Base-by-base conservation (phyloP, 257 asterid species). In the Vinca minor region DNA sequence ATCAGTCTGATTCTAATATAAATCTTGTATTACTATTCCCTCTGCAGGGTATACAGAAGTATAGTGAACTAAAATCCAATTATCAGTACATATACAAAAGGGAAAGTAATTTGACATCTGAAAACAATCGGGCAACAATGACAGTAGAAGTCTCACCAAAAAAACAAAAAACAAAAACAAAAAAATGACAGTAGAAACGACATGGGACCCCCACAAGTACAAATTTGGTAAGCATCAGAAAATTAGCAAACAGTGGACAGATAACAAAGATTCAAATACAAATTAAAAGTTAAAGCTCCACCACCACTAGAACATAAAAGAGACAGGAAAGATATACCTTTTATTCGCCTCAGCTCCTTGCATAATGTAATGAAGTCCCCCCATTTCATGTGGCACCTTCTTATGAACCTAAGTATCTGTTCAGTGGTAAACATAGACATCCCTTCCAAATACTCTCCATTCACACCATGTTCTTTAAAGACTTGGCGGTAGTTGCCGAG, bases 371-470 rank as follows among this genome's bases (percentile, higher is more conserved):
- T 93, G 69, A 93, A 93, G 76, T 93, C 99, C 34, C 99, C 99
- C 99, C 99, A 93, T 79, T 89, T 93, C 99, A 93, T 84, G 85
- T 89, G 99, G 84, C 99, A 93, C 80, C 84, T 84, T 85, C 99
- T 84, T 76, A 93, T 93, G 83, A 93, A 93, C 71, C 99, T 85
- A 46, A 93, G 97, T 71, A 93, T 93, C 82, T 93, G 99, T 71
- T 93, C 97, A 57, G 98, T 89, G 18, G 98, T 89, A 76, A 93
- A 93, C 97, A 87, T 87, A 0, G 98, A 89, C 98, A 93, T 77
- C 61, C 98, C 97, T 77, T 93, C 98, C 87, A 93, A 79, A 76
- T 87, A 89, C 76, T 89, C 98, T 69, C 98, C 98, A 70, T 89
- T 93, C 54, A 93, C 95, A 62, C 97, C 94, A 77, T 89, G 85